A percentile compares a stretch with the other conserved stretches of the same genome.
phyloP scores from a whole-genome alignment of 768 basidiomycete genomes.

The Pluteus cervinus region DNA sequence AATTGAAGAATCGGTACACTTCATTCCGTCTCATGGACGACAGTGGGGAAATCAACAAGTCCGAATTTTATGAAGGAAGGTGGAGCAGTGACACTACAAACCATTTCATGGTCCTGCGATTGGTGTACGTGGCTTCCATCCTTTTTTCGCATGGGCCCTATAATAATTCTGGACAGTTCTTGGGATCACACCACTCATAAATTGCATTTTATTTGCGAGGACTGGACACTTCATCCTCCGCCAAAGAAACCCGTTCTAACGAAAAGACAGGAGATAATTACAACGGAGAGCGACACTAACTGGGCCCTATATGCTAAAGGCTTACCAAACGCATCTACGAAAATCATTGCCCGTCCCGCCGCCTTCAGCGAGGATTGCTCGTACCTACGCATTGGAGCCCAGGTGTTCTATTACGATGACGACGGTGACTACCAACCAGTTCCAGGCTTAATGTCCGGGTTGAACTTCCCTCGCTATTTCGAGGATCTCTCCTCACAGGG shows the following conservation, averaged over 20 bases:
- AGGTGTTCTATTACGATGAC: slow-evolving; percentile 4
- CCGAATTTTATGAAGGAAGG: too few relatives aligned
- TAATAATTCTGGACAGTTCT: slow-evolving; percentile 2
- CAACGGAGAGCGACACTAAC: slow-evolving; percentile 3
- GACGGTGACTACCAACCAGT: slow-evolving; percentile 1
- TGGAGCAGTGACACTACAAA: too few relatives aligned
- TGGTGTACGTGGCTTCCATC: slow-evolving; percentile 3
- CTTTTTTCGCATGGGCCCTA: too few relatives aligned
- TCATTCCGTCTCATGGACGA: slow-evolving; percentile 1
- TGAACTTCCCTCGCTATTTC: slow-evolving; percentile 1
- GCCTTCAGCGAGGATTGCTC: slow-evolving; percentile 5
- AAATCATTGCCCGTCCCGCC: slow-evolving; percentile 1
- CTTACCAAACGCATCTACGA: not conserved
- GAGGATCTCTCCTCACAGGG: slow-evolving; percentile 2
- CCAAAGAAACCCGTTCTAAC: not conserved
- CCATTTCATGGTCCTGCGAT: not conserved
- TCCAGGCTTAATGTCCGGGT: too few relatives aligned
- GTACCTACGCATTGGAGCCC: slow-evolving; percentile 6
- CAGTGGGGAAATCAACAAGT: too few relatives aligned
- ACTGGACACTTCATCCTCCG: slow-evolving; percentile 1
- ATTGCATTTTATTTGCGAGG: slow-evolving; percentile 1
- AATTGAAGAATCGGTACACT: slow-evolving; percentile 2
- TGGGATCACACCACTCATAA: slow-evolving; percentile 1
- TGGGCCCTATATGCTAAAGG: slow-evolving; percentile 2
- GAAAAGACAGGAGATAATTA: slow-evolving; percentile 1